phyloP scores from a whole-genome alignment of 176 grass and related monocot species.

The Echinochloa phyllopogon region DNA sequence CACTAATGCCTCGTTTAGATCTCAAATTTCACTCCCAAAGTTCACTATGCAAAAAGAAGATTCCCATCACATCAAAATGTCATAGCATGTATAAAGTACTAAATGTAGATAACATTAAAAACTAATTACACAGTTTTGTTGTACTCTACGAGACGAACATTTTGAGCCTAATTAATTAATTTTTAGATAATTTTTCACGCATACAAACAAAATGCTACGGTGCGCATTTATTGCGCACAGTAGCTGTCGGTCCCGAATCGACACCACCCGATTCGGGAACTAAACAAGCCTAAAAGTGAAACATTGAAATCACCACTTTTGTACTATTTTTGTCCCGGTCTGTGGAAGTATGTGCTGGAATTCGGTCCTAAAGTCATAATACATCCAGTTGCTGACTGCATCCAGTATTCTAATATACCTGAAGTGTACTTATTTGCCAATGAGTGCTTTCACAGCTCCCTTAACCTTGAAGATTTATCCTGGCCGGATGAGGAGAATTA shows the following conservation, averaged over 20 bases:
- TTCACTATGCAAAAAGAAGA: neutral
- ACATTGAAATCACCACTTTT: neutral
- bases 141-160: too few species aligned
- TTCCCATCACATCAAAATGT: too few species aligned
- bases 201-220: too few species aligned
- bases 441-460: neutral
- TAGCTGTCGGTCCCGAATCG: too few species aligned
- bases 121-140: too few species aligned
- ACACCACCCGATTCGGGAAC: too few species aligned
- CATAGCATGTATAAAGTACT: too few species aligned
- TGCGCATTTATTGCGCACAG: too few species aligned
- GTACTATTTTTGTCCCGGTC: neutral
- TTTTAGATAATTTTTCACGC: too few species aligned
- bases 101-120: too few species aligned
- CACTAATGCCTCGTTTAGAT: neutral
- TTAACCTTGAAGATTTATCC: slow-evolving; percentile 21
- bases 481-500: neutral
- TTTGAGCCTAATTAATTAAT: too few species aligned
- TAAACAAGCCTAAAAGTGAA: too few species aligned
- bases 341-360: slow-evolving; percentile 9
- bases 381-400: neutral
- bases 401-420: neutral
- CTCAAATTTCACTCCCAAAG: neutral
- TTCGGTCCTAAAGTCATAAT: neutral
- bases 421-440: neutral